Evolutionary conservation across 176 grass and related monocot species (phyloP), one percentile per base, ranked within the genome.

Genomic region (Ensete glaucum): DNA sequence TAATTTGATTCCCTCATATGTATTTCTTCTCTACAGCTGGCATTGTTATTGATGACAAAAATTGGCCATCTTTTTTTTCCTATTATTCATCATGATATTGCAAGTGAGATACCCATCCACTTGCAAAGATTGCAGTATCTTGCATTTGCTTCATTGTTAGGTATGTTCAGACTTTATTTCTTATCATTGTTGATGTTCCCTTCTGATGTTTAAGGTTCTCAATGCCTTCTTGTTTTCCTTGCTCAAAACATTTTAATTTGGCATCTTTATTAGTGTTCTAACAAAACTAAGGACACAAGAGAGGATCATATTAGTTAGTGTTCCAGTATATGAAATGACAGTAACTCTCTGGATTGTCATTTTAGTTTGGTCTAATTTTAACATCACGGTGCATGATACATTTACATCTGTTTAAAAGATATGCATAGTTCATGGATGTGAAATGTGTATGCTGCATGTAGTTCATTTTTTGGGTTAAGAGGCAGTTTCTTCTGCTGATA

Each of bases 71-170:
- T 1, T 89, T 92, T 79, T 79, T 89, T 92, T 9, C 90, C 90
- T 48, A 87, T 92, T 43, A 89, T 92, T 69, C 90, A 92, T 64
- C 73, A 92, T 80, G 90, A 89, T 84, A 92, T 92, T 63, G 84
- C 64, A 21, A 92, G 84, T 62, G 90, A 92, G 82, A 92, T 92
- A 82, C 90, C 90, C 11, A 83, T 85, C 8, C 82, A 89, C 72
- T 50, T 85, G 74, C 90, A 92, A 78, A 86, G 84, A 68, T 72
- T 81, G 13, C 79, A 82, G 11, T 87, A 89, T 64, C 20, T 89
- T 2, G 86, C 86, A 8, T 92, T 92, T 76, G 86, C 86, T 0
- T 89, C 86, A 57, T 85, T 89, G 22, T 78, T 92, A 80, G 90
- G 90, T 92, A 78, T 25, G 2, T 73, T n/a, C 19, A 70, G 26